phyloP scores from a whole-genome alignment of 1,284 basidiomycete genomes.

The Rugosomyces carneus region DNA sequence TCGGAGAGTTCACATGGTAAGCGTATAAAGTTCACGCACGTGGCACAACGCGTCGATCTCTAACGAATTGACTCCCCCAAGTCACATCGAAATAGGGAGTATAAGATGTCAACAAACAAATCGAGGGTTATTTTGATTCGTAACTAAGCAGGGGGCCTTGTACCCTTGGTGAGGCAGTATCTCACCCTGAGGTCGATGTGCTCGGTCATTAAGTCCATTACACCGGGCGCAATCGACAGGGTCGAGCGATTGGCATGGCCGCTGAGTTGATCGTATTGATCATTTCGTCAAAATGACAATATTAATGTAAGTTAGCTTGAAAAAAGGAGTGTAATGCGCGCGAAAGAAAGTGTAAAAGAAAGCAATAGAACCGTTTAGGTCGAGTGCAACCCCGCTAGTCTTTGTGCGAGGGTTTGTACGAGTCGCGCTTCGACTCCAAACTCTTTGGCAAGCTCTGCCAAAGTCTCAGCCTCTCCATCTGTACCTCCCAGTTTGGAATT shows the following conservation, averaged over 20 bases:
- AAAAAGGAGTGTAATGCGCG: background rate
- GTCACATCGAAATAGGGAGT: no score
- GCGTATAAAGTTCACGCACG: no score
- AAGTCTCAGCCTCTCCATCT: slow-evolving; percentile 20
- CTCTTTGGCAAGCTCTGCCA: slow-evolving; percentile 57
- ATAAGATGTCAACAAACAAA: no score
- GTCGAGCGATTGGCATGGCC: background rate
- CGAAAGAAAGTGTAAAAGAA: slow-evolving; percentile 5
- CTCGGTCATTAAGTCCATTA: background rate
- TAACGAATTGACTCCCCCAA: no score
- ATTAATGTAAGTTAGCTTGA: background rate
- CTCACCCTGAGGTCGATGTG: background rate
- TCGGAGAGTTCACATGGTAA: no score
- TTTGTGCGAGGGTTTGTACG: slow-evolving; percentile 61
- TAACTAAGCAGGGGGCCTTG: background rate
- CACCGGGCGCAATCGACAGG: background rate
- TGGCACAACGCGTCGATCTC: no score
- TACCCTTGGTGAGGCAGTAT: background rate
- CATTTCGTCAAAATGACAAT: no score
- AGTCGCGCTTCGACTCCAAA: slow-evolving; percentile 66
- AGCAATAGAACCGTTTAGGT: no score
- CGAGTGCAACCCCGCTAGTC: slow-evolving; percentile 31
- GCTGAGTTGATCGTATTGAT: background rate
- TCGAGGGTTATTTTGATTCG: background rate
- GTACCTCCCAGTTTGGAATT: slow-evolving; percentile 11